Evolutionary conservation across 352 stramenopile genomes (phyloP).

Genomic region (Phytopythium montanum): DNA sequence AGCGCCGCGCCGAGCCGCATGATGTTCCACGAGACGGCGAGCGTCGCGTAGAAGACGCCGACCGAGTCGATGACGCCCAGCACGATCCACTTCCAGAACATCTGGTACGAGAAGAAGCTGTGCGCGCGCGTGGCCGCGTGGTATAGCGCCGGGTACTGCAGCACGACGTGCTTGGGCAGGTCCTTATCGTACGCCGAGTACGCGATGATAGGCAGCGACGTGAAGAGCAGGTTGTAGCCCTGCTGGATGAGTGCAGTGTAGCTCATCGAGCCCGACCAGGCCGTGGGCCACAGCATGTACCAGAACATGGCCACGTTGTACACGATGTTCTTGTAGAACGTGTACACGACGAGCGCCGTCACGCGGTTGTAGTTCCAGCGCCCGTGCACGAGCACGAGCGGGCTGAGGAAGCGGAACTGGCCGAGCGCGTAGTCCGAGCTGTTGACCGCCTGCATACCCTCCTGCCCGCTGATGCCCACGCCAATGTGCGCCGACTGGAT

Average conservation of each 20-base stretch:
- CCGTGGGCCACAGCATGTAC: slow-evolving; percentile 82
- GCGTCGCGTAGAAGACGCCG: slow-evolving; percentile 60
- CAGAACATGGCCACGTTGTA: slow-evolving; percentile 91
- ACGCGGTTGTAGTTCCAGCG: slow-evolving; percentile 87
- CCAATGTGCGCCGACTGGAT: slow-evolving; percentile 89
- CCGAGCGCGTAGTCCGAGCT: slow-evolving; percentile 81
- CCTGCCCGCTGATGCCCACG: slow-evolving; percentile 95
- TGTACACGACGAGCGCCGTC: slow-evolving; percentile 88
- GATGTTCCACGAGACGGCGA: slow-evolving; percentile 47
- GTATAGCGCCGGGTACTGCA: slow-evolving; percentile 69
- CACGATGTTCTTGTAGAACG: slow-evolving; percentile 92
- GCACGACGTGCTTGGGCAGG: slow-evolving; percentile 55
- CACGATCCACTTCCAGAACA: slow-evolving; percentile 88
- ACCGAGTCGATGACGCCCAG: slow-evolving; percentile 77
- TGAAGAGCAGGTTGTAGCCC: slow-evolving; percentile 96
- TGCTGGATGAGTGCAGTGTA: slow-evolving; percentile 86
- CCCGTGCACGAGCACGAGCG: slow-evolving; percentile 74
- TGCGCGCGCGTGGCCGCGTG: slow-evolving; percentile 48
- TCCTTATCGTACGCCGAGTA: slow-evolving; percentile 83
- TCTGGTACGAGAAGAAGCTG: slow-evolving; percentile 67
- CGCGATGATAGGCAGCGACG: slow-evolving; percentile 89
- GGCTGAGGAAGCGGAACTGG: slow-evolving; percentile 79
- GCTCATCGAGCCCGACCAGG: slow-evolving; percentile 90
- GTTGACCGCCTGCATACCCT: slow-evolving; percentile 96
- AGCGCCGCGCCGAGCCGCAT: slow-evolving; percentile 53